Evolutionary conservation across 129 eudicot genomes (phyloP).

Genomic region (Helichrysum umbraculigerum): DNA sequence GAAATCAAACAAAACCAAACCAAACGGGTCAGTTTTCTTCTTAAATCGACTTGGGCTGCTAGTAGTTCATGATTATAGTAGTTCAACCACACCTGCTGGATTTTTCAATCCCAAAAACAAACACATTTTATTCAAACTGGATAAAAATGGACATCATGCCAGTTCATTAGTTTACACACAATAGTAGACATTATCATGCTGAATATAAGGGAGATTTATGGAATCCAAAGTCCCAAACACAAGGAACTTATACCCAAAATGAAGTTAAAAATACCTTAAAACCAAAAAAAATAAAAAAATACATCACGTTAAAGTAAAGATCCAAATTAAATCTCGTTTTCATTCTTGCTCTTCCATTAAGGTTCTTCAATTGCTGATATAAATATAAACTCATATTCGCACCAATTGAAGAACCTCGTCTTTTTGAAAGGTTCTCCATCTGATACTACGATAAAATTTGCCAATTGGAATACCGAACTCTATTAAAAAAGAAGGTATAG

Average conservation of each 20-base stretch:
- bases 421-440: slow-evolving; percentile 14
- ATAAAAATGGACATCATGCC: background rate
- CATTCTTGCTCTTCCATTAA: slow-evolving; percentile 13
- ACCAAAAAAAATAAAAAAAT: background rate
- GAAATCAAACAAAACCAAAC: too few species aligned
- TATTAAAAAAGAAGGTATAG: background rate
- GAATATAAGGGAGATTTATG: slow-evolving; percentile 19
- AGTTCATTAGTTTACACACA: slow-evolving; percentile 23
- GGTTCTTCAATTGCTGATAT: slow-evolving; percentile 18
- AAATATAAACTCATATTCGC: background rate
- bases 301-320: background rate
- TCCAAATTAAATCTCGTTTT: background rate
- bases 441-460: background rate
- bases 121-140: too few species aligned
- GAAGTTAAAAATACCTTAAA: background rate
- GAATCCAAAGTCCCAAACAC: slow-evolving; percentile 5
- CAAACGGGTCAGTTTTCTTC: too few species aligned
- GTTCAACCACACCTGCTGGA: too few species aligned
- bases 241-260: slow-evolving; percentile 1
- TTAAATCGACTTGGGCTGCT: too few species aligned
- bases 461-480: slow-evolving; percentile 19
- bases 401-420: background rate
- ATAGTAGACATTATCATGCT: slow-evolving; percentile 24
- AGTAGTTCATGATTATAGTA: too few species aligned
- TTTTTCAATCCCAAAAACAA: too few species aligned